Base-by-base conservation (phyloP, 2,329 filamentous ascomycete species). In the Bipolaris sorokiniana region DNA sequence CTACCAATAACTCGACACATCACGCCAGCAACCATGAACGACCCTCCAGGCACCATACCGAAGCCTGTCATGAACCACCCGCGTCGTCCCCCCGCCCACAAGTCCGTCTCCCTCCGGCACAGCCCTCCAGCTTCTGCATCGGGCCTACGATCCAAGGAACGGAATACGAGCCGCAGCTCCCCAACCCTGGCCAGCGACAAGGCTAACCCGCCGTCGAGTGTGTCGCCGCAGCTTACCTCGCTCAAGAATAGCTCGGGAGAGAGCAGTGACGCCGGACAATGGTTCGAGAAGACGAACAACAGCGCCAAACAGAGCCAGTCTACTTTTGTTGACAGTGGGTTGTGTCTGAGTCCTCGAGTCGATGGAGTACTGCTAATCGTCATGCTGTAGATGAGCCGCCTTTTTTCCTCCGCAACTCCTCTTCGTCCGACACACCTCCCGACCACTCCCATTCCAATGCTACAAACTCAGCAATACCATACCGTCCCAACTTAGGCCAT, bases 271-370 rank as follows among this genome's bases (percentile, higher is more conserved):
- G 80, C 79, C 2, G 80, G 81, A 18, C 77, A 77, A 45, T 84
- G 82, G 82, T 84, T 83, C 49, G 80, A 83, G 45, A 77, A 75
- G 40, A 80, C 78, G 36, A 84, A 84, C 73, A 81, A 81, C 66
- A 76, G 80, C 31, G 77, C 79, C 13, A 66, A 66, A 16, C 76
- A 76, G 48, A 71, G 72, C 53, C 73, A 68, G 51, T 56, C 73
- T 2, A 67, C 74, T 0, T 78, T 79, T 46, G 66, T 72, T 49
- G 80, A 82, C 65, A 79, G 80, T 76, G 66, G 74, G 70, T 67
- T 10, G 3, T 38, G 5, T 22, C 48, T 1, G 28, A 15, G 16
- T 13, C 38, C 4, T 11, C 18, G 7, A 22, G 33, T 20, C 16
- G 16, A 6, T 33, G 15, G 28, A 11, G 15, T 1, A 20, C 7